phyloP scores from a whole-genome alignment of 208 protist species.

The Crithidia expoeki region DNA sequence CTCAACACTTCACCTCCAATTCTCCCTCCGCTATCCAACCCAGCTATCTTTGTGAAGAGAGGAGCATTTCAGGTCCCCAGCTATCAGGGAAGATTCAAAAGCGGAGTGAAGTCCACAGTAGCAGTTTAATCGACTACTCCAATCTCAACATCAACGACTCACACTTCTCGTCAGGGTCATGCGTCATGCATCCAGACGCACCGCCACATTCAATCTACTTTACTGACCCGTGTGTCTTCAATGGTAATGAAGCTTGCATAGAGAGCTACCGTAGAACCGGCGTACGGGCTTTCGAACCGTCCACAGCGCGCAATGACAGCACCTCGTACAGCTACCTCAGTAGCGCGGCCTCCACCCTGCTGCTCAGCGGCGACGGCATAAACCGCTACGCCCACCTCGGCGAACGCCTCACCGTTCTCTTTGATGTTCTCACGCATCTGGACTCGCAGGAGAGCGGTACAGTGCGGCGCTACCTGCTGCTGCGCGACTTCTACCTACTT shows the following conservation, averaged over 20 bases:
- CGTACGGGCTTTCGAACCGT: not conserved
- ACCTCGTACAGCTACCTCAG: not conserved
- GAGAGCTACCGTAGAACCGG: not conserved
- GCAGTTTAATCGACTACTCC: not conserved
- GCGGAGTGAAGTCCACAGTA: not conserved
- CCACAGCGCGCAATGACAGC: not conserved
- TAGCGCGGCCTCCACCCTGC: conserved; percentile 2
- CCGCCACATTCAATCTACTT: not conserved
- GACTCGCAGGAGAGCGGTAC: conserved; percentile 22
- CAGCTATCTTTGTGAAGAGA: not conserved
- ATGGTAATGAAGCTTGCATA: not conserved
- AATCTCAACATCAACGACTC: not conserved
- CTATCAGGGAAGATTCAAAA: not conserved
- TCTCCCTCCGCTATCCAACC: conserved; percentile 15
- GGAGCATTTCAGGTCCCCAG: not conserved
- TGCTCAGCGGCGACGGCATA: conserved; percentile 10
- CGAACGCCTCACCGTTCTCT: conserved; percentile 23
- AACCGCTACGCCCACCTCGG: conserved; percentile 20
- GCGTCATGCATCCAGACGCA: no score
- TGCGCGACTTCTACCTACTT: conserved; percentile 48
- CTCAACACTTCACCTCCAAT: not conserved
- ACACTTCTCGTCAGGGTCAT: not conserved
- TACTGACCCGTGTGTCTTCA: not conserved
- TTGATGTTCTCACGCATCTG: conserved; percentile 31
- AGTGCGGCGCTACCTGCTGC: conserved; percentile 41